A percentile compares a stretch with the other conserved stretches of the same genome.
Conservation (phyloP, 768 basidiomycete genomes). For the Xerocomellus intermedius region DNA sequence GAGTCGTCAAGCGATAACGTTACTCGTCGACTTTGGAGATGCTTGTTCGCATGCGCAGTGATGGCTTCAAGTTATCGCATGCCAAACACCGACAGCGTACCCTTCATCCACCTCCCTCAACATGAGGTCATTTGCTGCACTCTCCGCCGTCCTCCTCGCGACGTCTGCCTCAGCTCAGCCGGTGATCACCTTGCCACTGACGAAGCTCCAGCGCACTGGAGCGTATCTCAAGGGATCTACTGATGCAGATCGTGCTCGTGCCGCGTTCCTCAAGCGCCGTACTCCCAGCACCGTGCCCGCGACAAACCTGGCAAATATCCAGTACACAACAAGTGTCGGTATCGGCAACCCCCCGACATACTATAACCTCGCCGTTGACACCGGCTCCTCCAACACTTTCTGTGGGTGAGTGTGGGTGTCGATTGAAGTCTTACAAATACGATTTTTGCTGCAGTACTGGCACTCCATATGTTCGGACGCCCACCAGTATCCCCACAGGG, state of each 20-base stretch:
- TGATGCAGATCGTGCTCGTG: slow-evolving; percentile 20
- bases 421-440: not conserved
- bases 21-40: no score
- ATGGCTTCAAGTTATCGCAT: no score
- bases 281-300: slow-evolving; percentile 10
- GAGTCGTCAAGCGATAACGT: no score
- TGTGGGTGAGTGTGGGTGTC: slow-evolving; percentile 12
- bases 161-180: not conserved
- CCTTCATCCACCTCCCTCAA: not conserved
- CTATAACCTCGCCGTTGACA: slow-evolving; percentile 32
- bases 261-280: slow-evolving; percentile 4
- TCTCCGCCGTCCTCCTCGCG: slow-evolving; percentile 8
- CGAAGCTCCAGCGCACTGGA: slow-evolving; percentile 11
- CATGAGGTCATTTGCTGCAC: slow-evolving; percentile 14
- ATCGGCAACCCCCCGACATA: slow-evolving; percentile 28
- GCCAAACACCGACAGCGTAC: no score
- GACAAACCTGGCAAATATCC: slow-evolving; percentile 11
- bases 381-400: slow-evolving; percentile 34
- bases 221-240: slow-evolving; percentile 17
- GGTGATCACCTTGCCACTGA: slow-evolving; percentile 8
- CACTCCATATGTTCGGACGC: slow-evolving; percentile 15
- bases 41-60: no score
- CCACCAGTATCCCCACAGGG: slow-evolving; percentile 27
- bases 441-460: slow-evolving; percentile 16
- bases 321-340: slow-evolving; percentile 24